Evolutionary conservation across 805 yeast species (phyloP).

Genomic region (Zygosaccharomyces bisporus): DNA sequence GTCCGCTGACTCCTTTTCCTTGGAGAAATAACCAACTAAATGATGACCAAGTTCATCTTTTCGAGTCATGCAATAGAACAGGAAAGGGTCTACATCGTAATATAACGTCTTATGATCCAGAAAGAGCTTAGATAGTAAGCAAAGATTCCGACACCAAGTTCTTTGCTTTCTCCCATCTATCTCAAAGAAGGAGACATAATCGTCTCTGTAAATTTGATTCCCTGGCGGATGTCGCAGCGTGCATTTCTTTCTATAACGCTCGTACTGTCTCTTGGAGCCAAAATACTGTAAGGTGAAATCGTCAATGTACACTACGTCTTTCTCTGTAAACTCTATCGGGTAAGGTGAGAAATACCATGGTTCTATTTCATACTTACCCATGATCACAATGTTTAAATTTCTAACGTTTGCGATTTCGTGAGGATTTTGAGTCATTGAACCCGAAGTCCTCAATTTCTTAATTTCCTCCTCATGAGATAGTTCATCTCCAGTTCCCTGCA

Average conservation of each 20-base stretch:
- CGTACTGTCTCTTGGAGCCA: conserved; percentile 86
- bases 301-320: conserved; percentile 83
- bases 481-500: conserved; percentile 71
- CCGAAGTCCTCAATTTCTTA: conserved; percentile 86
- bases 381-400: conserved; percentile 69
- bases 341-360: conserved; percentile 99
- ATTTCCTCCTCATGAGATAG: conserved; percentile 87
- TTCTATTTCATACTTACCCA: conserved; percentile 89
- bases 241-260: conserved; percentile 83
- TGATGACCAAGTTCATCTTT: conserved; percentile 91
- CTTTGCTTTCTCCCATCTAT: conserved; percentile 95
- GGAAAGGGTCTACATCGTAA: conserved; percentile 96
- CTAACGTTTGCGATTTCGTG: conserved; percentile 87
- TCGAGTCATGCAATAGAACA: conserved; percentile 92
- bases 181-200: conserved; percentile 89
- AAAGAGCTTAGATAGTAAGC: conserved; percentile 84
- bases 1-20: conserved; percentile 95
- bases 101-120: conserved; percentile 94
- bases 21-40: conserved; percentile 92
- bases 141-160: conserved; percentile 95
- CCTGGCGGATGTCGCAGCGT: conserved; percentile 97
- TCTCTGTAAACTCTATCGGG: conserved; percentile 91
- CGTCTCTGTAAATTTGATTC: conserved; percentile 93
- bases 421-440: conserved; percentile 92
- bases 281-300: conserved; percentile 87